These are phyloP conservation scores for Arthroderma sp. DNA, from an alignment of 2,329 filamentous ascomycete species.

Conservation along the genomic window DNA sequence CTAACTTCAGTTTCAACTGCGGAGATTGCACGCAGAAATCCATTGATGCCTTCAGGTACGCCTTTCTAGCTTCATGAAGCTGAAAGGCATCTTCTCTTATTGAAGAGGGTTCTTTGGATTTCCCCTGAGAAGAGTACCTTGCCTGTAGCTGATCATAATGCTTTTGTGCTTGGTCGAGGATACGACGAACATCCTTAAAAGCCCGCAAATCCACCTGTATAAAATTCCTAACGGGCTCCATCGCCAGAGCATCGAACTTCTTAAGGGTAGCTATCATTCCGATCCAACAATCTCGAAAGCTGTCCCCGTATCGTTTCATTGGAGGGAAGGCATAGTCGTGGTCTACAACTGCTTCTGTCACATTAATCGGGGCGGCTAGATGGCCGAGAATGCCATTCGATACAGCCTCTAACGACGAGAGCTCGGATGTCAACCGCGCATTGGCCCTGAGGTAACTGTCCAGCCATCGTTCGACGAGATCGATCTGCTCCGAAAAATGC, in stretches of 20 bases:
- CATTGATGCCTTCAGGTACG: slow-evolving; percentile 82
- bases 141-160: slow-evolving; percentile 69
- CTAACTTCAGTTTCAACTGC: slow-evolving; percentile 68
- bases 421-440: slow-evolving; percentile 49
- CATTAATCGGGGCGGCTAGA: slow-evolving; percentile 56
- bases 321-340: slow-evolving; percentile 89
- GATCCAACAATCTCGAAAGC: slow-evolving; percentile 76
- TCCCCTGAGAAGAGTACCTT: slow-evolving; percentile 72
- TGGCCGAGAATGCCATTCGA: slow-evolving; percentile 65
- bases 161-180: slow-evolving; percentile 68
- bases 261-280: slow-evolving; percentile 61
- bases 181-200: slow-evolving; percentile 68
- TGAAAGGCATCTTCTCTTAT: slow-evolving; percentile 91
- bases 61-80: slow-evolving; percentile 80
- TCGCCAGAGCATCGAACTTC: slow-evolving; percentile 60
- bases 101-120: slow-evolving; percentile 84
- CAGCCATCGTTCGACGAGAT: slow-evolving; percentile 85
- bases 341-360: slow-evolving; percentile 77
- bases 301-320: slow-evolving; percentile 72
- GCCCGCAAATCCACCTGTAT: slow-evolving; percentile 63
- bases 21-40: slow-evolving; percentile 85
- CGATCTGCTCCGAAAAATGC: slow-evolving; percentile 85
- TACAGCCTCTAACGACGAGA: slow-evolving; percentile 63
- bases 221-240: slow-evolving; percentile 72
- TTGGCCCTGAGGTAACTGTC: slow-evolving; percentile 54